phyloP scores from a whole-genome alignment of 2,329 filamentous ascomycete genomes.

The Cercospora zeae-maydis region DNA sequence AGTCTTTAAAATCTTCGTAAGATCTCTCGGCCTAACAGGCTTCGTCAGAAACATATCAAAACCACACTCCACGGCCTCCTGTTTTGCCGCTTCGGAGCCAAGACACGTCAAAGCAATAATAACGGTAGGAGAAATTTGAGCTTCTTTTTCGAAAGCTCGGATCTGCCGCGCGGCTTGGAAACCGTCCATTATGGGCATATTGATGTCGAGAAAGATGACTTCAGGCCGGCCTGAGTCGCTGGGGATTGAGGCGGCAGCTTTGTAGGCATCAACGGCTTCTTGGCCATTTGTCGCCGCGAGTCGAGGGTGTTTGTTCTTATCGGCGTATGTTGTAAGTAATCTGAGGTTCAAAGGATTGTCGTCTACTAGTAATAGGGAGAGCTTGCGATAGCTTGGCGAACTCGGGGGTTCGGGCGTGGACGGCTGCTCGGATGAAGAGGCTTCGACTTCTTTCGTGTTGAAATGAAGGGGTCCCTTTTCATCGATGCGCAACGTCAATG shows the following conservation, averaged over 20 bases:
- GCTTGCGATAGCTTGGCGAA: neutral
- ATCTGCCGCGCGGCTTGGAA: constrained; percentile 30
- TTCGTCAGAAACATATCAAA: constrained; percentile 27
- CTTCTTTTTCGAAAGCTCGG: constrained; percentile 23
- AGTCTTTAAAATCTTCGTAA: constrained; percentile 1
- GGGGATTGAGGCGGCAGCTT: neutral
- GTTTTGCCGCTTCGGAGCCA: constrained; percentile 16
- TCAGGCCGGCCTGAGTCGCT: neutral
- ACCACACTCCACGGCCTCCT: constrained; percentile 23
- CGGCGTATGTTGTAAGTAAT: constrained; percentile 23
- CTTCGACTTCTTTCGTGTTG: neutral
- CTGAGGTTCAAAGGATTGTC: constrained; percentile 34
- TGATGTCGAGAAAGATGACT: constrained; percentile 40
- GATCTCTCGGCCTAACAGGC: constrained; percentile 5
- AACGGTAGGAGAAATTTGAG: constrained; percentile 15
- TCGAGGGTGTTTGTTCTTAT: constrained; percentile 35
- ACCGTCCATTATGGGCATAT: constrained; percentile 28
- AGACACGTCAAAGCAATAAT: constrained; percentile 25
- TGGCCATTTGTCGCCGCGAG: constrained; percentile 46
- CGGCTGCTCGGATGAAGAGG: neutral
- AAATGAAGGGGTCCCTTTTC: neutral
- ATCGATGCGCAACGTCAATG: neutral
- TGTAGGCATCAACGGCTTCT: constrained; percentile 41
- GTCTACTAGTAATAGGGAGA: constrained; percentile 31
- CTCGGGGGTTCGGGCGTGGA: neutral